Conservation (phyloP, 208 protist genomes). For the Trypanosoma mega region DNA sequence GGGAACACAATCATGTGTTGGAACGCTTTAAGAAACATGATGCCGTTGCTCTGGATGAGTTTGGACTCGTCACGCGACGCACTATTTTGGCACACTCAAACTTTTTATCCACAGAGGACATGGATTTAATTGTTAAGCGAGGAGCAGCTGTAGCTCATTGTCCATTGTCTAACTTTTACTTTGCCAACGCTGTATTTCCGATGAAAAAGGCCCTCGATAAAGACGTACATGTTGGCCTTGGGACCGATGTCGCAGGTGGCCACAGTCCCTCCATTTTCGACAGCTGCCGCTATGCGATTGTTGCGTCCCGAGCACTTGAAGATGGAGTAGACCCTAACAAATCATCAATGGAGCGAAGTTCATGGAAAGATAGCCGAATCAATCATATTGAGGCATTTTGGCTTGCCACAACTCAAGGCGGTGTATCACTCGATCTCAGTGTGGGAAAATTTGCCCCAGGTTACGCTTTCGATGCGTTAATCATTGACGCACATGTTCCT, state of each 20-base stretch:
- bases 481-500: slow-evolving; percentile 63
- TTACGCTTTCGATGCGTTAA: slow-evolving; percentile 88
- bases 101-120: slow-evolving; percentile 84
- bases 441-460: slow-evolving; percentile 85
- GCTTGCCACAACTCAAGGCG: slow-evolving; percentile 87
- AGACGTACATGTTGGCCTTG: slow-evolving; percentile 88
- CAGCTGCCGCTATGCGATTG: slow-evolving; percentile 72
- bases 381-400: slow-evolving; percentile 79
- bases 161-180: slow-evolving; percentile 93
- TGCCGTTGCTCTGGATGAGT: slow-evolving; percentile 76
- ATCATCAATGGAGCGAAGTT: slow-evolving; percentile 27
- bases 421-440: slow-evolving; percentile 80
- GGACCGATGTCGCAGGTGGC: slow-evolving; percentile 94
- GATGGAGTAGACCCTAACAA: slow-evolving; percentile 46
- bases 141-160: slow-evolving; percentile 87
- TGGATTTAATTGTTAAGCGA: slow-evolving; percentile 55
- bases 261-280: slow-evolving; percentile 83
- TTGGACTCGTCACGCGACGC: slow-evolving; percentile 77
- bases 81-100: slow-evolving; percentile 91
- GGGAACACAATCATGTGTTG: slow-evolving; percentile 91
- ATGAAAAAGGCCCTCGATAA: slow-evolving; percentile 57
- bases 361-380: slow-evolving; percentile 29
- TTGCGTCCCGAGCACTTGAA: slow-evolving; percentile 59
- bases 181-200: slow-evolving; percentile 73
- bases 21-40: slow-evolving; percentile 86